Evolutionary conservation across 2,329 filamentous ascomycete species (phyloP).

Genomic region (Colletotrichum sublineola): DNA sequence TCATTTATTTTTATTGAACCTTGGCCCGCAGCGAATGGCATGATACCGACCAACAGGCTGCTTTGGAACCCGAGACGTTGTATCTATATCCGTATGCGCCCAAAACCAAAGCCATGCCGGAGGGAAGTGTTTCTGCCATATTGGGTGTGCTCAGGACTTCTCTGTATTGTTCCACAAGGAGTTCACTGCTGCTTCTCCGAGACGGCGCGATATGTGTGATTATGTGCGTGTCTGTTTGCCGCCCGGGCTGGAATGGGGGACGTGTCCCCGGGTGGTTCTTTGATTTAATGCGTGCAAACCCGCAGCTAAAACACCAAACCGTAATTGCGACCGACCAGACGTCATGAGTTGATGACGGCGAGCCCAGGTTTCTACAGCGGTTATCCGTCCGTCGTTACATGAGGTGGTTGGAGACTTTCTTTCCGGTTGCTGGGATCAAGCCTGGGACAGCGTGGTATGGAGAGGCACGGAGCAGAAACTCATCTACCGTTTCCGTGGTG

Average conservation of each 20-base stretch:
- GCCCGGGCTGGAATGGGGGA: constrained; percentile 1
- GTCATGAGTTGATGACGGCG: constrained; percentile 27
- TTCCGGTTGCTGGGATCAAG: constrained; percentile 21
- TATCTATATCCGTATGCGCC: neutral
- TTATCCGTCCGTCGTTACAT: constrained; percentile 15
- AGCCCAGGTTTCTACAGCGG: constrained; percentile 5
- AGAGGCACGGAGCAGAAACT: constrained; percentile 22
- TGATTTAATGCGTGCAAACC: constrained; percentile 4
- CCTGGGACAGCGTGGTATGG: constrained; percentile 11
- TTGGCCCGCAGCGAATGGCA: constrained; percentile 17
- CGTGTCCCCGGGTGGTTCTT: constrained; percentile 5
- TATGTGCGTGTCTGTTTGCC: constrained; percentile 16
- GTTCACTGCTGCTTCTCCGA: constrained; percentile 1
- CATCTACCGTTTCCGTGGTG: constrained; percentile 40
- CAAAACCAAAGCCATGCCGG: constrained; percentile 9
- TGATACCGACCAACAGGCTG: constrained; percentile 2
- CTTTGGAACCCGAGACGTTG: constrained; percentile 25
- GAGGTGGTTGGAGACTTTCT: constrained; percentile 22
- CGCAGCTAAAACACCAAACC: neutral
- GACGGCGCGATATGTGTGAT: neutral
- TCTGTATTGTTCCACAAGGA: constrained; percentile 3
- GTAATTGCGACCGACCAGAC: constrained; percentile 8
- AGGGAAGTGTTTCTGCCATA: constrained; percentile 25
- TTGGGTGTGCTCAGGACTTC: constrained; percentile 3
- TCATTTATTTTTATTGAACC: no score